Evolutionary conservation across 2,329 filamentous ascomycete genomes (phyloP).

Genomic region (Xylaria sp.): DNA sequence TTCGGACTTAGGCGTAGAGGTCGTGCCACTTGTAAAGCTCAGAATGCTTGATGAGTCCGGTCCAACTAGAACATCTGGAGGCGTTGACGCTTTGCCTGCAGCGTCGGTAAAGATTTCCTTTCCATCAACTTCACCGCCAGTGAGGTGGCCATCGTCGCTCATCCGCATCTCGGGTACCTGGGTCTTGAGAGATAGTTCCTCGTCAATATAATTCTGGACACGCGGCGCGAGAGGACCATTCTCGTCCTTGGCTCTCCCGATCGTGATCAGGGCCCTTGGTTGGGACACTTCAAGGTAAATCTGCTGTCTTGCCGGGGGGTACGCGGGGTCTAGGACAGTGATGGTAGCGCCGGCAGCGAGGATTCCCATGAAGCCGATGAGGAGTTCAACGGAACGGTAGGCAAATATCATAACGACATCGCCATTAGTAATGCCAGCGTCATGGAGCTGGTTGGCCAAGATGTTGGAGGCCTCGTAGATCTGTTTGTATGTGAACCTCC

Average conservation of each 20-base stretch:
- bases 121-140: slow-evolving; percentile 70
- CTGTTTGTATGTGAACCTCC: slow-evolving; percentile 77
- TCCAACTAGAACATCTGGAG: slow-evolving; percentile 78
- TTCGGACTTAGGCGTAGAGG: slow-evolving; percentile 64
- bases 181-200: slow-evolving; percentile 73
- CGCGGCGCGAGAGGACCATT: slow-evolving; percentile 59
- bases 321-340: slow-evolving; percentile 77
- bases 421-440: slow-evolving; percentile 73
- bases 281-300: slow-evolving; percentile 82
- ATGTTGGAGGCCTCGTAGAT: slow-evolving; percentile 85
- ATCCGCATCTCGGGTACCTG: slow-evolving; percentile 77
- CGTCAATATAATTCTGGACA: slow-evolving; percentile 70
- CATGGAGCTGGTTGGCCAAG: slow-evolving; percentile 77
- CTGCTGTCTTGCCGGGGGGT: slow-evolving; percentile 80
- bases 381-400: slow-evolving; percentile 74
- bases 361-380: slow-evolving; percentile 77
- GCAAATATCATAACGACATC: slow-evolving; percentile 96
- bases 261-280: slow-evolving; percentile 73
- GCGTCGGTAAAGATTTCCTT: slow-evolving; percentile 67
- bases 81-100: slow-evolving; percentile 56
- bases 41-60: slow-evolving; percentile 66
- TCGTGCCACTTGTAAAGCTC: slow-evolving; percentile 39
- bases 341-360: slow-evolving; percentile 65
- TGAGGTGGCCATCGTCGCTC: slow-evolving; percentile 70
- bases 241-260: slow-evolving; percentile 74